Evolutionary conservation across 257 asterid genomes (phyloP), one percentile per base, ranked within the genome.

Genomic region (Leptodermis oblonga): DNA sequence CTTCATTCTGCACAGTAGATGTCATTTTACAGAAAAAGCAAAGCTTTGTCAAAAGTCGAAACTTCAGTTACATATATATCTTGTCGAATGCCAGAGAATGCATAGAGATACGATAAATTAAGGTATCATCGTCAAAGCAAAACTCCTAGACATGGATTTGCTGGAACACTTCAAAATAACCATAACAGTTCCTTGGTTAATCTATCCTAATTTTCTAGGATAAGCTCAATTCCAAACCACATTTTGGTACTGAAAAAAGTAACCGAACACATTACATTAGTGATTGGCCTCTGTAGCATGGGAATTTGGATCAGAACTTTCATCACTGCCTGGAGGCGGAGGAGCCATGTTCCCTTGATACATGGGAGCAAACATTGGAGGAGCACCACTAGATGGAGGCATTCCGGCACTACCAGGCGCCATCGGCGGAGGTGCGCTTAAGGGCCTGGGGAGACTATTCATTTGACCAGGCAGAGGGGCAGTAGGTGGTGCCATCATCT

Each of bases 401-500:
- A 70, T 76, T 76, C 90, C 88, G 4, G 58, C 81, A 69, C 90
- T 83, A 69, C 92, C 92, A 0, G 92, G 88, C 74, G 74, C 63
- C 73, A 73, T 18, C 65, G 88, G 84, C n/a, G 88, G 64, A 30
- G 64, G 88, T 25, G 81, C 79, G 5, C 76, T 74, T 25, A 70
- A 22, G 1, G 95, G 95, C 78, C 95, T 83, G 67, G 82, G 98
- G 45, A 82, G 80, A 39, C 91, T 89, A 45, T 88, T 90, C 76
- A 82, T 69, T 70, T 90, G 97, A 65, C 91, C 92, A 0, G 91
- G 90, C 42, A 79, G 22, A 30, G 88, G 88, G 34, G 89, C 84
- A 70, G 88, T 89, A 0, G 89, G 94, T 58, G 96, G 96, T 53
- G 87, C 81, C 68, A 77, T 14, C 96, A 88, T 90, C 59, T 80